Evolutionary conservation across 176 grass and related monocot genomes (phyloP), one percentile per base, ranked within the genome.

Genomic region (Aegilops tauschii): DNA sequence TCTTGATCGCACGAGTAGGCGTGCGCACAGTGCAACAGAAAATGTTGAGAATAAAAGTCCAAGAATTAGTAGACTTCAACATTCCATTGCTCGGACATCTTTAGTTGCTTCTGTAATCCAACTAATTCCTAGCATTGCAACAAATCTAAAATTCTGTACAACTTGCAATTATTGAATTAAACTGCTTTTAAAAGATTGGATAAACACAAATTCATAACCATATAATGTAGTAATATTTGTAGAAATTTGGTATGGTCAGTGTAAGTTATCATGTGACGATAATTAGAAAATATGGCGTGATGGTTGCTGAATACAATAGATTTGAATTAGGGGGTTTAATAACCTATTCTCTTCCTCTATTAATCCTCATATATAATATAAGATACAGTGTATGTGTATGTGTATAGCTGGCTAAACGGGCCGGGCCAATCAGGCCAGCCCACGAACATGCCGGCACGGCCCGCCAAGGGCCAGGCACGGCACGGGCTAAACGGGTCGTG

Each of bases 31-130:
- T 6, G 16, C 50, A 54, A 54, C 16, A 1, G 18, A 3, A 50
- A 36, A 67, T 79, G 10, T 31, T 74, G 20, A 66, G 82, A 49
- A 61, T 52, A 76, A 86, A 78, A 73, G 66, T 28, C 61, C 72
- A 90, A 61, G 42, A 80, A 88, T 91, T 69, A 97, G 87, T 94
- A 97, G n/a, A 97, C 90, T 88, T 97, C 92, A 70, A 93, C 95
- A 62, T 97, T 97, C 95, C 90, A 97, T 89, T 94, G 95, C 67
- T 97, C 90, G 67, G 52, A 69, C 77, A 35, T 97, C 87, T 95
- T 97, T 52, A 52, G 14, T 52, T 52, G 49, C 49, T 52, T 52
- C 49, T 1, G 14, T 6, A 52, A 52, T 90, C 81, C 7, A 68
- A 2, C 89, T 91, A 68, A 95, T 95, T 66, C 89, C 92, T 95